Base-by-base conservation (phyloP, 371 early-diverging fungal species). In the Mucor plumbeus region DNA sequence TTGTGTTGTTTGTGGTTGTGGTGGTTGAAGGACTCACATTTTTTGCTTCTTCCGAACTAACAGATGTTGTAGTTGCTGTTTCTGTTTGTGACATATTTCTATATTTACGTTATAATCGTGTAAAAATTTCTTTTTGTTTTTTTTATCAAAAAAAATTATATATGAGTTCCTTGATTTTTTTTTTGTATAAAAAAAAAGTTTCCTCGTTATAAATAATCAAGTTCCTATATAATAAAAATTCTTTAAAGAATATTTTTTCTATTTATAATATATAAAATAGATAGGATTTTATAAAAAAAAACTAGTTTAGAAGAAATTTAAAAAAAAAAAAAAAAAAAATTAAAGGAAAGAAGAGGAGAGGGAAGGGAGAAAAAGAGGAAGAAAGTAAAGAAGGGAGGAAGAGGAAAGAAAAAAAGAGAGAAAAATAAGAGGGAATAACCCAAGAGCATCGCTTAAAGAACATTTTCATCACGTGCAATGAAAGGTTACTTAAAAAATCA, bases 71-170 rank as follows among this genome's bases (percentile, higher is more conserved):
- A 43, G 35, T 61, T 54, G 47, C 31, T 64, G 67, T 65, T 56
- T 68, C 69, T 59, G 71, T 66, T 62, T 65, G 66, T 38, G 71
- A 70, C 71, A 70, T 70, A 14, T 21, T 50, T 50, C 50, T 50
- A 19, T 50, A 50, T 50, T 26, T 19, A 50, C 9, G 50, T 17
- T 44, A 17, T 17, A 44, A 17, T 59, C 26, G 39, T 35, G n/a
- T 44, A 38, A 38, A 38, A 38, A 9, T 7, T 38, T 38, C 38
- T 38, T 7, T 38, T 38, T 26, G 26, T 26, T 38, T 11, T 38
- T 44, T 33, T 44, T 39, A 62, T 53, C 47, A 62, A 36, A 39
- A 61, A 61, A 19, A 53, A 31, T 19, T 10, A 39, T 47, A 7
- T 50, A n/a, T 61, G 7, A 34, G 19, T 62, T 34, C 47, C 35